A percentile compares a stretch with the other conserved stretches of the same genome.
phyloP scores from a whole-genome alignment of 352 stramenopile species.

The Globisporangium radiosum region DNA sequence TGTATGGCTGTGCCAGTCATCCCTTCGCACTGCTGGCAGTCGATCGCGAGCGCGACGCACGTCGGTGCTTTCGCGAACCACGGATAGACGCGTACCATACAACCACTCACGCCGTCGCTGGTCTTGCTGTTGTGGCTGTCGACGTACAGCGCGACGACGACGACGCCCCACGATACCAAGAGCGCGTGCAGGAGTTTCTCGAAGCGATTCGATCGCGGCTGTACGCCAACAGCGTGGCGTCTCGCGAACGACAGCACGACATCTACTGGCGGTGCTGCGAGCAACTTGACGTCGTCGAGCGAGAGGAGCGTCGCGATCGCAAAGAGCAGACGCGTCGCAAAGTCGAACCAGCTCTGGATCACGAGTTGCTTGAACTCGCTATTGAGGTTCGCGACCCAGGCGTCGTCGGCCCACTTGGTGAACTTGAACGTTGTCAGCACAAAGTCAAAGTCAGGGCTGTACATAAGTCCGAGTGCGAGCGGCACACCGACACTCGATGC shows the following conservation, averaged over 20 bases:
- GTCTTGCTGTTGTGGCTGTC: not conserved
- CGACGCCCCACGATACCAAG: constrained; percentile 1
- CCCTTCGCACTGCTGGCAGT: not conserved
- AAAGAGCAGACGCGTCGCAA: constrained; percentile 5
- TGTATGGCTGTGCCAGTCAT: not conserved
- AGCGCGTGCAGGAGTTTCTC: not conserved
- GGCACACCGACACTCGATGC: not conserved
- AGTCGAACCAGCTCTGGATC: constrained; percentile 7
- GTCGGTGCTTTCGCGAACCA: not conserved
- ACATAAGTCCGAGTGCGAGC: not conserved
- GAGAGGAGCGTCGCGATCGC: constrained; percentile 2
- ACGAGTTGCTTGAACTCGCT: constrained; percentile 12
- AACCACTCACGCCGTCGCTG: not conserved
- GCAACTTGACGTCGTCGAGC: constrained; percentile 11
- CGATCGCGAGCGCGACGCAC: not conserved
- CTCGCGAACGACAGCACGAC: too few species aligned
- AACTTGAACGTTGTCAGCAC: not conserved
- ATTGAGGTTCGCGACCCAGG: not conserved
- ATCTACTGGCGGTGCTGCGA: not conserved
- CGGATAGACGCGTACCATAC: not conserved
- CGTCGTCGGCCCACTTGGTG: not conserved
- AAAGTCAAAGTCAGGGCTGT: not conserved
- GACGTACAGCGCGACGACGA: constrained; percentile 5
- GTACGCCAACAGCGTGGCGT: not conserved
- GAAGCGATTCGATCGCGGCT: not conserved